These are phyloP conservation scores for Globisporangium nunn DNA, from an alignment of 352 stramenopile genomes.

Conservation along the genomic window DNA sequence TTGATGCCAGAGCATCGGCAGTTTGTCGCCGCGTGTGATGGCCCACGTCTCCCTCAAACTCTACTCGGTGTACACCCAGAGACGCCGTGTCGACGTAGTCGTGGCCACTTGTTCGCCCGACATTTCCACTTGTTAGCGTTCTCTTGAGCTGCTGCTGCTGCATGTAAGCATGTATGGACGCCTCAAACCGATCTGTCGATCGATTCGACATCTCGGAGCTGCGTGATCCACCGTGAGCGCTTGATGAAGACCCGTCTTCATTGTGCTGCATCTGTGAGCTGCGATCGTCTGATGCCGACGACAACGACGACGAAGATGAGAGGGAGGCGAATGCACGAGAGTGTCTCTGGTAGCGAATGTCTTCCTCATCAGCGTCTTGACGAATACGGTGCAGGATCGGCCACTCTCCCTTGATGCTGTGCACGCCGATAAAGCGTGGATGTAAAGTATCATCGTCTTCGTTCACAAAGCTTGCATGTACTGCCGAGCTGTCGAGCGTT, in stretches of 20 bases:
- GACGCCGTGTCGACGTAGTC: neutral
- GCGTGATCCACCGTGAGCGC: neutral
- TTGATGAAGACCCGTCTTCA: neutral
- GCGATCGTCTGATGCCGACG: neutral
- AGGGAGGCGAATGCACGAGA: neutral
- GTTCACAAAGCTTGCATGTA: neutral
- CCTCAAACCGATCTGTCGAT: constrained; percentile 2
- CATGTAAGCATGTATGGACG: constrained; percentile 8
- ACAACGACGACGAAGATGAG: constrained; percentile 4
- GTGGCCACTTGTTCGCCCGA: neutral
- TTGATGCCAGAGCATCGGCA: neutral
- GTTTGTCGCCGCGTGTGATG: neutral
- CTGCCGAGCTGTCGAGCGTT: neutral
- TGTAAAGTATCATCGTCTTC: constrained; percentile 13
- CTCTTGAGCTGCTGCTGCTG: constrained; percentile 5
- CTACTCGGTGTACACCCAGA: neutral
- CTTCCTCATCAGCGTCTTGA: neutral
- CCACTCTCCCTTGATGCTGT: constrained; percentile 43
- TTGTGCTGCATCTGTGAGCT: neutral
- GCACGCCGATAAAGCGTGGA: constrained; percentile 43
- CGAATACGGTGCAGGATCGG: constrained; percentile 1
- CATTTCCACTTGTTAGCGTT: neutral
- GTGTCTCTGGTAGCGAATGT: neutral
- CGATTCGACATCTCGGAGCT: neutral
- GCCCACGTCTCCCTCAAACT: neutral